These are phyloP conservation scores for Multifurca ochricompacta DNA, from an alignment of 768 basidiomycete species.

Conservation along the genomic window DNA sequence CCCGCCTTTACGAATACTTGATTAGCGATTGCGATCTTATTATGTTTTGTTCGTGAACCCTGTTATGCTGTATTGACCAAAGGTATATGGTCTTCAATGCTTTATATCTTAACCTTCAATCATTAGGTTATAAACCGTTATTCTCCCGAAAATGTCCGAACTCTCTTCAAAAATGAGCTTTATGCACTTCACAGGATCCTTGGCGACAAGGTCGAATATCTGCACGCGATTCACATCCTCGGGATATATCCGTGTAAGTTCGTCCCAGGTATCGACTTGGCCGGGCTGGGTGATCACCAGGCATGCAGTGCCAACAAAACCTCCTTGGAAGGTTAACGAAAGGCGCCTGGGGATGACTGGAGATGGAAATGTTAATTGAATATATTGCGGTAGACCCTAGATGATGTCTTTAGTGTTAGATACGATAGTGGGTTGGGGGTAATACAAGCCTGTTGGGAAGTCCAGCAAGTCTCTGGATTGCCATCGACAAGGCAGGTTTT, in stretches of 20 bases:
- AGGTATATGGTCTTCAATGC: background rate
- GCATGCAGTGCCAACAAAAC: conserved; percentile 71
- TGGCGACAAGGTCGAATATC: conserved; percentile 43
- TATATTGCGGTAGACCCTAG: conserved; percentile 73
- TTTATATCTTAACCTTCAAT: conserved; percentile 15
- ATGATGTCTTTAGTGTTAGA: background rate
- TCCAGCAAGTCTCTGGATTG: conserved; percentile 23
- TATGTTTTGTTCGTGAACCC: background rate
- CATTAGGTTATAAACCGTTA: conserved; percentile 61
- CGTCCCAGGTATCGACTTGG: conserved; percentile 39
- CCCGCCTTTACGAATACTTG: background rate
- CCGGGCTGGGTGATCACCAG: conserved; percentile 33
- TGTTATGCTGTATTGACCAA: background rate
- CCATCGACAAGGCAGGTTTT: conserved; percentile 27
- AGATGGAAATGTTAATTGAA: conserved; percentile 53
- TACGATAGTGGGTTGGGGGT: background rate
- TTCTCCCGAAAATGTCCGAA: conserved; percentile 80
- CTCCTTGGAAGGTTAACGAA: conserved; percentile 73
- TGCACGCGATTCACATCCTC: conserved; percentile 75
- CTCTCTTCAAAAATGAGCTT: conserved; percentile 72
- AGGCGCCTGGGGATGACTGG: conserved; percentile 50
- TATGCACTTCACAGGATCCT: conserved; percentile 34
- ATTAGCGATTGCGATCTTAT: background rate
- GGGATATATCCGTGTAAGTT: conserved; percentile 54
- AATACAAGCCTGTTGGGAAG: conserved; percentile 17